Base-by-base conservation (phyloP, 257 asterid species). In the Solanum bulbocastanum region DNA sequence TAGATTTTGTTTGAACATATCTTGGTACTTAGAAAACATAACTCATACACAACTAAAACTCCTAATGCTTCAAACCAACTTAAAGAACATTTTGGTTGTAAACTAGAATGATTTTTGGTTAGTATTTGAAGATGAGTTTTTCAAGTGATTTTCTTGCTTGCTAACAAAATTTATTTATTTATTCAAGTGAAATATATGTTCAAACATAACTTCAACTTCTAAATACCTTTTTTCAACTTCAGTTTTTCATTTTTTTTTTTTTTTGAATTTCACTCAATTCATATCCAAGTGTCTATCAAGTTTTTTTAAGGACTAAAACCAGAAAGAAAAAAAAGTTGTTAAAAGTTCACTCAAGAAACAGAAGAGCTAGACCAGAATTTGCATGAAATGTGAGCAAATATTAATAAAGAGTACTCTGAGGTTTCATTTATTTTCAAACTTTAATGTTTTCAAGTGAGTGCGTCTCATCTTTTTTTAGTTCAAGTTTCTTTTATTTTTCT, bases 371-470 rank as follows among this genome's bases (percentile, higher is more conserved):
- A 71, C n/a, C 5, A 72, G 27, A 72, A 33, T 72, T 35, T 72
- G 27, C 81, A 18, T 35, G 42, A 72, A 33, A 35, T 72, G 27
- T 72, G 15, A 72, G 79, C 25, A 72, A 72, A 72, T 72, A 33
- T 13, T 14, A 69, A 69, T 20, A 27, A 12, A 66, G 6, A 69
- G 22, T 32, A 14, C 23, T 68, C 37, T 68, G 37, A 13, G 27
- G 37, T 71, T 71, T 71, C 76, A 49, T 49, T 49, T 49, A 49
- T 49, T 49, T 52, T 5, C 60, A 16, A 52, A 71, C 13, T 33
- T 3, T 13, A 14, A 68, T 92, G 94, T 88, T 89, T 92, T 92
- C 91, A 91, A 90, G 39, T 16, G 22, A 18, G 27, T 20, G 81
- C 44, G 11, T 73, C 27, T 33, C 16, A 91, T 92, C 89, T 5